These are phyloP conservation scores for Penicillium sp. DNA, from an alignment of 2,329 filamentous ascomycete species.

Conservation along the genomic window DNA sequence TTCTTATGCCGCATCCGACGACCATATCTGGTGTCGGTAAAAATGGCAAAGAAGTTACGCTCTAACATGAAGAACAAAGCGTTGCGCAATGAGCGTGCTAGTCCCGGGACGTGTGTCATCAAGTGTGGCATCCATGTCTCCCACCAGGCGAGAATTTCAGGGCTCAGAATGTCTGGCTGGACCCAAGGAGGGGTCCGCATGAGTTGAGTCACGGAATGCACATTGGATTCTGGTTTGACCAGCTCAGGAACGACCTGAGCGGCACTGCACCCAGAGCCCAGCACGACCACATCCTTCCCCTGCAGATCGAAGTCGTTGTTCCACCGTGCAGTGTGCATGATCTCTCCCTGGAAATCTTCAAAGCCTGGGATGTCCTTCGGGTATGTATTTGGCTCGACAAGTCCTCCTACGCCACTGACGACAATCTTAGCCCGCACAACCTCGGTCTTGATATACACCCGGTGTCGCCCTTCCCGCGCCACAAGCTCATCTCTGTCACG, in stretches of 20 bases:
- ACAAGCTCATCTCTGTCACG: constrained; percentile 48
- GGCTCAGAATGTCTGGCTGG: constrained; percentile 41
- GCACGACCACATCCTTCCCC: constrained; percentile 56
- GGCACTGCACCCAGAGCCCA: constrained; percentile 59
- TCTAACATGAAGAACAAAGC: constrained; percentile 41
- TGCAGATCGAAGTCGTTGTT: constrained; percentile 52
- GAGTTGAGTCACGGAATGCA: constrained; percentile 58
- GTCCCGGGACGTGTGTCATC: constrained; percentile 50
- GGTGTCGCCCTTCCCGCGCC: constrained; percentile 43
- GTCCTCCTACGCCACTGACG: constrained; percentile 53
- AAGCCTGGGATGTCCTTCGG: constrained; percentile 52
- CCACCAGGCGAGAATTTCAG: constrained; percentile 44
- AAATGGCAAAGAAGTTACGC: constrained; percentile 16
- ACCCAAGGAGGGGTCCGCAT: constrained; percentile 60
- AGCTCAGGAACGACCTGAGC: constrained; percentile 57
- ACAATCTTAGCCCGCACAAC: constrained; percentile 55
- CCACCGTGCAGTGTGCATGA: constrained; percentile 60
- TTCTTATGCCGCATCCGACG: constrained; percentile 37
- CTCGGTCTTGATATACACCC: constrained; percentile 53
- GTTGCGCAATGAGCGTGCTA: constrained; percentile 49
- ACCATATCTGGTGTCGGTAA: constrained; percentile 30
- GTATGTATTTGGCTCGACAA: constrained; percentile 55
- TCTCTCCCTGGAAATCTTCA: constrained; percentile 54
- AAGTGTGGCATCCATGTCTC: constrained; percentile 49
- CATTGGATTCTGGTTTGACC: constrained; percentile 47